Evolutionary conservation across 73 alveolate species (phyloP), one percentile per base, ranked within the genome.

Genomic region (Tetrahymena thermophila): DNA sequence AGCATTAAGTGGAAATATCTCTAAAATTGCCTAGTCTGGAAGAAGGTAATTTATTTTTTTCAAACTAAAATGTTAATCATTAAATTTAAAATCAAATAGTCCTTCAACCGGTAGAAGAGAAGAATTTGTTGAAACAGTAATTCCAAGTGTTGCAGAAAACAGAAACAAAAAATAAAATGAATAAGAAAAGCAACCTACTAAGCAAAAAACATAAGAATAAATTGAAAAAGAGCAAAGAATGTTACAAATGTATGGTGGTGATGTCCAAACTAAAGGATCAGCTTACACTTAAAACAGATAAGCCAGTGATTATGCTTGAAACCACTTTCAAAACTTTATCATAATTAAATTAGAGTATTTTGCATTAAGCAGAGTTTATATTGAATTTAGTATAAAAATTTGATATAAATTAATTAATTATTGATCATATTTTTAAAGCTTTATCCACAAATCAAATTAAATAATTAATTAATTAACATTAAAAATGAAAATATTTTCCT

Each of bases 81-180:
- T 28, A 2, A 7, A 28, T 71, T 71, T 71, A 4, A 71, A 38
- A n/a, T n/a, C n/a, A 38, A 34, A 38, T 71, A 94, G 96, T 43
- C 96, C 96, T 16, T 42, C 94, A 25, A 55, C 94, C n/a, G 93
- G 93, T n/a, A 94, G 85, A 85, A 94, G 93, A 85, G 96, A 94
- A 94, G 58, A 94, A 17, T 94, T 94, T 94, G 55, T 94, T 84
- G 96, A 94, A 94, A 35, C 93, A 38, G 95, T 71, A 1, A 71
- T 71, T 71, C 89, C 89, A 9, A 71, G 89, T 71, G 89, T 71
- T 23, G 89, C 37, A 19, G 89, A 71, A 71, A 71, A 71, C 31
- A 71, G 89, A 71, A 14, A 71, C 17, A 71, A 71, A 71, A 71
- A 71, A 19, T 21, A 71, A 3, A 28, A 71, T 28, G 89, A 31